These are phyloP conservation scores for Capronia americana DNA, from an alignment of 2,329 filamentous ascomycete species.

Conservation along the genomic window DNA sequence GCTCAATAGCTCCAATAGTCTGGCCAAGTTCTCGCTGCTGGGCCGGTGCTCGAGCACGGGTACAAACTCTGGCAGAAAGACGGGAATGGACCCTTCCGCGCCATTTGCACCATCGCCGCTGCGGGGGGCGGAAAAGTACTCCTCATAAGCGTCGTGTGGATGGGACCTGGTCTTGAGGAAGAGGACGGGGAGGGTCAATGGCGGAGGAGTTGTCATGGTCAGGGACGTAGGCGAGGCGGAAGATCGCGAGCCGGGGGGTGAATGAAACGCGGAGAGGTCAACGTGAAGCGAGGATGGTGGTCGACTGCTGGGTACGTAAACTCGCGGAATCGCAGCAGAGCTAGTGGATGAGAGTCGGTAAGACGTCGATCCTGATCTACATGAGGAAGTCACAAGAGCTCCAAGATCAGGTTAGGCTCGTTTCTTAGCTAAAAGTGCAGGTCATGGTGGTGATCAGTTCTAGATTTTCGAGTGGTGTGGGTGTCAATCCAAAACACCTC, in stretches of 20 bases:
- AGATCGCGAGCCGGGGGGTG: background rate
- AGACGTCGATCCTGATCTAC: background rate
- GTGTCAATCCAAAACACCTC: constrained; percentile 1
- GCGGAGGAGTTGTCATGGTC: background rate
- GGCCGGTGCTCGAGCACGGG: constrained; percentile 56
- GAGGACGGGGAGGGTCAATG: constrained; percentile 46
- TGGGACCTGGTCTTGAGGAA: constrained; percentile 57
- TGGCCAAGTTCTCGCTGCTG: constrained; percentile 46
- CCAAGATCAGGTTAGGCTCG: background rate
- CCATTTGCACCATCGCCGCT: background rate
- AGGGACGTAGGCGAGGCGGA: constrained; percentile 9
- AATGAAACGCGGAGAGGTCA: background rate
- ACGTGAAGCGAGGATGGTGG: constrained; percentile 3
- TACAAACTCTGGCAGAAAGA: constrained; percentile 46
- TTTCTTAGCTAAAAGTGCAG: background rate
- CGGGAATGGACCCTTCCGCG: background rate
- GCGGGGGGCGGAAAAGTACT: constrained; percentile 48
- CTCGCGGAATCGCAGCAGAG: background rate
- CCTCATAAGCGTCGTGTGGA: constrained; percentile 53
- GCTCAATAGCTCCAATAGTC: constrained; percentile 47
- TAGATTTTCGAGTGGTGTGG: background rate
- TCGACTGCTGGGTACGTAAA: too few relatives aligned
- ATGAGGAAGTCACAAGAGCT: background rate
- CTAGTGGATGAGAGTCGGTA: background rate
- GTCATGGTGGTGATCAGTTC: background rate